Evolutionary conservation across 164 flowering plant genomes (phyloP), one percentile per base, ranked within the genome.

Genomic region (Magnolia kwangsiensis): DNA sequence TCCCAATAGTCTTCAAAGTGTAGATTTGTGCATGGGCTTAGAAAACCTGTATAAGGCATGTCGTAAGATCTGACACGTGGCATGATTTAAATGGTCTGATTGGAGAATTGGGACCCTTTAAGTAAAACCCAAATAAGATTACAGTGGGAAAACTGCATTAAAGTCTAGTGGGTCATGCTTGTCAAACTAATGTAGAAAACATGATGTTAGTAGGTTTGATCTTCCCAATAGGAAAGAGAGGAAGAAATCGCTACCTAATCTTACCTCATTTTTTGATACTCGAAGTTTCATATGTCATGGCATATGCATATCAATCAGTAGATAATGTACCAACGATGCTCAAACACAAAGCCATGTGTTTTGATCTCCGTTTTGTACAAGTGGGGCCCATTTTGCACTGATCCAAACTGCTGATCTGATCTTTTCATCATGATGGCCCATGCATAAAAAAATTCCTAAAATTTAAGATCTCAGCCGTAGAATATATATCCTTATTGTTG

Each of bases 101-200:
- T 29, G 71, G 9, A 8, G 8, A 68, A 31, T 16, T 68, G 71
- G 71, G 50, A 55, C 4, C n/a, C 10, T 31, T 29, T 9, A 45
- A 14, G 31, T 14, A 45, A 50, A 9, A 23, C 27, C 59, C 49
- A 31, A 50, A 58, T 63, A 31, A 50, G 75, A 24, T 19, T 63
- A 18, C 27, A 1, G 67, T 58, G 50, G 65, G 64, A 61, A 74
- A 74, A 51, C 68, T 74, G 7, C 21, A 50, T 8, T 50, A 74
- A 74, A 74, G 70, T 74, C 76, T 50, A 74, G 51, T n/a, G 59
- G 76, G 69, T 74, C 70, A 65, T 74, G 55, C 13, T n/a, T 74
- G 70, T 74, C 76, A 50, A 74, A 50, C 29, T 65, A 55, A 13
- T 45, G 76, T 45, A 65, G 76, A 74, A 74, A 65, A 50, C 70